Percentiles rank a stretch among this genome's conserved stretches.
phyloP scores from a whole-genome alignment of 169 alveolate species.

The Ichthyophthirius multifiliis region DNA sequence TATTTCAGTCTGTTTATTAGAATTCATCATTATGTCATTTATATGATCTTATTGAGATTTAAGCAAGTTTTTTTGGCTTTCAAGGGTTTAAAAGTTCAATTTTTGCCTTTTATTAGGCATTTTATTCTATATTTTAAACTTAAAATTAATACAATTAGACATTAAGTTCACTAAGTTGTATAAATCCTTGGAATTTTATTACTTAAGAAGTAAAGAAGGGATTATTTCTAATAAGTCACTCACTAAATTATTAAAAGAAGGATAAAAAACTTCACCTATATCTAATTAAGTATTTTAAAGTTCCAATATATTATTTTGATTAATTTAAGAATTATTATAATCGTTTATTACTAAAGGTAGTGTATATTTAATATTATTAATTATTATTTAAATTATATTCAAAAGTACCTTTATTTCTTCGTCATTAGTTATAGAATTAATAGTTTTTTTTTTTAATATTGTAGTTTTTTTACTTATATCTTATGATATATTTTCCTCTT shows the following conservation, averaged over 20 bases:
- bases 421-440: not conserved
- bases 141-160: not conserved
- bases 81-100: not conserved
- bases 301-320: not conserved
- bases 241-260: not conserved
- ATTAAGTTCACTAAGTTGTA: not conserved
- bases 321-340: not conserved
- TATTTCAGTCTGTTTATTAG: not conserved
- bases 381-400: not conserved
- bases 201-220: not conserved
- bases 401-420: not conserved
- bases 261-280: not conserved
- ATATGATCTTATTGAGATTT: not conserved
- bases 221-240: not conserved
- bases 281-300: not conserved
- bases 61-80: not conserved
- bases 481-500: not conserved
- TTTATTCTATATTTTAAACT: not conserved
- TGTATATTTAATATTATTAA: not conserved
- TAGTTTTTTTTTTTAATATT: not conserved
- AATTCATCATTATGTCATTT: constrained; percentile 5
- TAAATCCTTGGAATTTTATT: not conserved
- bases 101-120: not conserved
- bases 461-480: not conserved
- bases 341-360: not conserved